Base-by-base conservation (phyloP, 371 early-diverging fungal species). In the Apophysomyces variabilis region DNA sequence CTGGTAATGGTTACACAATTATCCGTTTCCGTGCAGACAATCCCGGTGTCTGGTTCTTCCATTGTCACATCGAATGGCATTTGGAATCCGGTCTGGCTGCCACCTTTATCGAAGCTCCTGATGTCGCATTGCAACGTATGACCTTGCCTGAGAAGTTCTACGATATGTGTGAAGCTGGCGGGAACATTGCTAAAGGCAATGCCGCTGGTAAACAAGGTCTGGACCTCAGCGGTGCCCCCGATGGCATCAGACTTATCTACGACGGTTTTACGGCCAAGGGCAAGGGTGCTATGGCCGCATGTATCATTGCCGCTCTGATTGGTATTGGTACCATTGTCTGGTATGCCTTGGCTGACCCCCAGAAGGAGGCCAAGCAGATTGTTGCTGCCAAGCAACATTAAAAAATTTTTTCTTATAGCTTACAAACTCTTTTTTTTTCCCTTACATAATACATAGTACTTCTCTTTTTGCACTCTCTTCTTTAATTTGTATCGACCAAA, bases 21-120 rank as follows among this genome's bases (percentile, higher is more conserved):
- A 72, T 92, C 46, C 86, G 91, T 37, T 91, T 91, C 82, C 63
- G 69, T 41, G 88, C 92, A 16, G 86, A 88, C 67, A 93, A 93
- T 70, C 92, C 92, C 0, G 95, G 94, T 7, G 85, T 85, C 7
- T 92, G 92, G 93, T 66, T 84, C 44, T 73, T 86, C 73, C 81
- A 94, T 75, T 94, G 94, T 73, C 95, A 94, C 68, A 89, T 92
- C 46, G 87, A 87, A 70, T 91, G 91, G 91, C 95, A 94, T 79
- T 69, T 85, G 43, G 78, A 77, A 38, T 73, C 90, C 46, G 92
- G 92, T 57, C 72, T 90, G 56, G 82, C 75, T 45, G 78, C 79
- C 57, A 65, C 83, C 21, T 73, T 94, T 66, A 73, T 93, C 58
- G 93, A 90, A 68, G 91, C 90, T 4, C 94, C 93, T 8, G 80